A percentile compares a stretch with the other conserved stretches of the same genome.
These are phyloP conservation scores for Marsdenia floribunda DNA, from an alignment of 257 asterid genomes.

Conservation along the genomic window DNA sequence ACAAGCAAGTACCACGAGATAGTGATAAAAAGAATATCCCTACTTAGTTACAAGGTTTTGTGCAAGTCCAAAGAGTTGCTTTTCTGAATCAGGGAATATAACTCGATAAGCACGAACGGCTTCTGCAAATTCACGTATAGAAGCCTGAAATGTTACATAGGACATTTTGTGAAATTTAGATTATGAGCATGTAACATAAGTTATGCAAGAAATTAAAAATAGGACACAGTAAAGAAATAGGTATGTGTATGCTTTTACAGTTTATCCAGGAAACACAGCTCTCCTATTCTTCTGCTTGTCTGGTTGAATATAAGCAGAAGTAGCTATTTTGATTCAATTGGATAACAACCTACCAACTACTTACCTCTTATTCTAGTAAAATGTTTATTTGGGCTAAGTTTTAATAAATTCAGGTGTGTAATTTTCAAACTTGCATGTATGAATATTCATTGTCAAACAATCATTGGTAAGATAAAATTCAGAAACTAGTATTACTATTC, in stretches of 20 bases:
- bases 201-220: not conserved
- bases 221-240: not conserved
- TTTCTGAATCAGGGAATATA: slow-evolving; percentile 83
- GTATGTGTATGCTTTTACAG: not conserved
- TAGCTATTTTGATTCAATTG: not conserved
- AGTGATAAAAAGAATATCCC: slow-evolving; percentile 1
- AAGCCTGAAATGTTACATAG: slow-evolving; percentile 47
- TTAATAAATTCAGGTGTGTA: not conserved
- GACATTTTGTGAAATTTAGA: not conserved
- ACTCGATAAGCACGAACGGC: slow-evolving; percentile 93
- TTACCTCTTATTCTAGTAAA: not conserved
- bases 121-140: slow-evolving; percentile 85
- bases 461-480: not conserved
- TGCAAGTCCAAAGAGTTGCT: slow-evolving; percentile 77
- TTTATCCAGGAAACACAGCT: not conserved
- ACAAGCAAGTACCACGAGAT: slow-evolving; percentile 3
- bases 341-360: slow-evolving; percentile 1
- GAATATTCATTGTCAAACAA: not conserved
- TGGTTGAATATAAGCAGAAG: slow-evolving; percentile 2
- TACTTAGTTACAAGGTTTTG: slow-evolving; percentile 71
- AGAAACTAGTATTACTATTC: not conserved
- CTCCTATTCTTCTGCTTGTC: slow-evolving; percentile 3
- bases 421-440: not conserved
- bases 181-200: not conserved
- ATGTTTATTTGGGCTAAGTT: not conserved